A percentile compares a stretch with the other conserved stretches of the same genome.
These are phyloP conservation scores for Pythium chondricola DNA, from an alignment of 352 stramenopile genomes.

Conservation along the genomic window DNA sequence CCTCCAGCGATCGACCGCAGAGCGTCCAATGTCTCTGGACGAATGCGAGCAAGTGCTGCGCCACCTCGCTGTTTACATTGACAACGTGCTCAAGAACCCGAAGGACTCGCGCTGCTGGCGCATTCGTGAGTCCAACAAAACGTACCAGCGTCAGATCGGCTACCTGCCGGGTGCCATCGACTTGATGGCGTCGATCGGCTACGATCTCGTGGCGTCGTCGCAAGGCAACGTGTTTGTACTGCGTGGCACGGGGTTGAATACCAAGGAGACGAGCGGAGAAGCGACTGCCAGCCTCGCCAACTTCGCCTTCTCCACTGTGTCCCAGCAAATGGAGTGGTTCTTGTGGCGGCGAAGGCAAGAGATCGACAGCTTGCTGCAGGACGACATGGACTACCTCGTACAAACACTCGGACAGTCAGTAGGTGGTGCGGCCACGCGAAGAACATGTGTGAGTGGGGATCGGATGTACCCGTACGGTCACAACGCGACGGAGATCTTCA, in stretches of 20 bases:
- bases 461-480: conserved; percentile 60
- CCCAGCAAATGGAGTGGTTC: conserved; percentile 70
- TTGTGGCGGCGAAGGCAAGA: conserved; percentile 69
- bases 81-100: conserved; percentile 62
- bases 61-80: conserved; percentile 34
- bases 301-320: conserved; percentile 57
- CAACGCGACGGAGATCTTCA: conserved; percentile 49
- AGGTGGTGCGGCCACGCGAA: neutral
- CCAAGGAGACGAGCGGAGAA: neutral
- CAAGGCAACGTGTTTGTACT: conserved; percentile 46
- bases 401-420: conserved; percentile 22
- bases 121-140: conserved; percentile 52
- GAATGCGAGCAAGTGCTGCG: conserved; percentile 37
- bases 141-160: conserved; percentile 56
- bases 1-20: conserved; percentile 34
- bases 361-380: conserved; percentile 47
- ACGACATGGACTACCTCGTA: conserved; percentile 51
- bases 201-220: conserved; percentile 31
- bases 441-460: too few relatives aligned
- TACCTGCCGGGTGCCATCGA: conserved; percentile 40
- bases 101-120: conserved; percentile 64
- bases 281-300: conserved; percentile 36
- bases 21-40: conserved; percentile 31
- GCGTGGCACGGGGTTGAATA: conserved; percentile 29
- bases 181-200: conserved; percentile 61